Percentiles rank a stretch among this genome's conserved stretches.
Conservation (phyloP, 2,329 filamentous ascomycete species). For the Zymoseptoria crescenta region DNA sequence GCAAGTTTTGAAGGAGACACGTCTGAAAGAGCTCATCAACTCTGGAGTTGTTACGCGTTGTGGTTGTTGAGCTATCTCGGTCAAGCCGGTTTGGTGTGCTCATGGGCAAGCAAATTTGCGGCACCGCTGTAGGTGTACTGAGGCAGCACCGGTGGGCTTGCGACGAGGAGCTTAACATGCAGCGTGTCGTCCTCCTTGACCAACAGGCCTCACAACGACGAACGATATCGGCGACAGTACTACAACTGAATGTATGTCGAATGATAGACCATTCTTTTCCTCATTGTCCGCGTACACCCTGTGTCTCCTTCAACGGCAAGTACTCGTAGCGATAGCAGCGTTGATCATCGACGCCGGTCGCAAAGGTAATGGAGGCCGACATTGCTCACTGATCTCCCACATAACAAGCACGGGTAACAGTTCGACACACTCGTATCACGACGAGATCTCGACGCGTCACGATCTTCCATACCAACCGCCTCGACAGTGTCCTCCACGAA, state of each 20-base stretch:
- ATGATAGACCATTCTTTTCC: background rate
- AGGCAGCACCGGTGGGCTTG: background rate
- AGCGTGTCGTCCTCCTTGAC: background rate
- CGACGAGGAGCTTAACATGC: background rate
- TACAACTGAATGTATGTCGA: background rate
- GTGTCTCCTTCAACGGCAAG: background rate
- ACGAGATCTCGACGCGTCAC: background rate
- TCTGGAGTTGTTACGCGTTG: background rate
- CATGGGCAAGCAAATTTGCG: background rate
- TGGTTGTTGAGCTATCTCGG: background rate
- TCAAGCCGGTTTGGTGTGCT: background rate
- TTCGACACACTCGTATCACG: background rate
- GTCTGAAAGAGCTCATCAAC: background rate
- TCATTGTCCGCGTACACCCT: background rate
- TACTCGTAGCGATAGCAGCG: background rate
- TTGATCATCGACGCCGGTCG: background rate
- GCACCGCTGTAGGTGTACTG: background rate
- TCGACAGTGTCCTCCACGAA: background rate
- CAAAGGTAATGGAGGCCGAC: background rate
- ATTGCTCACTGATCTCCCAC: background rate
- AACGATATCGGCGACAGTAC: background rate
- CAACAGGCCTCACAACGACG: background rate
- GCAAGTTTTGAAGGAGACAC: background rate
- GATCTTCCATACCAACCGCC: background rate
- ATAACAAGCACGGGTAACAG: background rate